A percentile compares a stretch with the other conserved stretches of the same genome.
Evolutionary conservation across 2,329 filamentous ascomycete genomes (phyloP).

Genomic region (Magnaporthiopsis incrustans): DNA sequence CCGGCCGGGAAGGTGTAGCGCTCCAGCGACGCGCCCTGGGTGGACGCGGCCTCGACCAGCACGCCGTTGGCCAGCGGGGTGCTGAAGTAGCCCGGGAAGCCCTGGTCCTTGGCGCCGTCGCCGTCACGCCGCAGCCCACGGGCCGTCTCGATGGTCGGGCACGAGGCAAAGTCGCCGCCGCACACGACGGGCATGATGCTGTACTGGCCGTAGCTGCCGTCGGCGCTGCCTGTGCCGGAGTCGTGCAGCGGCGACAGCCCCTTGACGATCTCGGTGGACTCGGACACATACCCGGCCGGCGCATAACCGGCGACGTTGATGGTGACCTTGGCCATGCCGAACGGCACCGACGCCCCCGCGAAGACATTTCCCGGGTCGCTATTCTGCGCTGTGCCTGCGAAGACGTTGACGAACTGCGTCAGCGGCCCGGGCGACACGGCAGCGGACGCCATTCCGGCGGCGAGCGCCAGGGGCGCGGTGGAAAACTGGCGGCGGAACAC

Average conservation of each 20-base stretch:
- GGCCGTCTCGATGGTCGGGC: neutral
- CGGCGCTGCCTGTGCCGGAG: slow-evolving; percentile 1
- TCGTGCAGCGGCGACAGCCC: slow-evolving; percentile 4
- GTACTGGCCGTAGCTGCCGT: slow-evolving; percentile 6
- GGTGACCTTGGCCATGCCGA: slow-evolving; percentile 5
- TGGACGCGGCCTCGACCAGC: slow-evolving; percentile 1
- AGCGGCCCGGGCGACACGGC: slow-evolving; percentile 1
- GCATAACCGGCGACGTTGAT: slow-evolving; percentile 4
- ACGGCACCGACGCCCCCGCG: slow-evolving; percentile 4
- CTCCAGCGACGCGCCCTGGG: slow-evolving; percentile 1
- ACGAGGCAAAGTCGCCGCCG: neutral
- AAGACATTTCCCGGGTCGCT: slow-evolving; percentile 4
- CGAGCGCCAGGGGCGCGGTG: neutral
- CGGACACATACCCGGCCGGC: slow-evolving; percentile 3
- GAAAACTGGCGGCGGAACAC: no score
- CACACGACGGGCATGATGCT: slow-evolving; percentile 5
- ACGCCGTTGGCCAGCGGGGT: neutral
- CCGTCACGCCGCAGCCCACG: slow-evolving; percentile 3
- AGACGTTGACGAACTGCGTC: neutral
- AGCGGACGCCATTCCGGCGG: neutral
- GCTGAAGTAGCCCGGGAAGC: slow-evolving; percentile 4
- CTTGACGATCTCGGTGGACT: slow-evolving; percentile 4
- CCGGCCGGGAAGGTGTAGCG: slow-evolving; percentile 1
- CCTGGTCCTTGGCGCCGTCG: slow-evolving; percentile 5
- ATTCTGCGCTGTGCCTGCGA: slow-evolving; percentile 3